Percentiles rank a stretch among this genome's conserved stretches.
Conservation (phyloP, 2,329 filamentous ascomycete genomes). For the Fusarium sp. region DNA sequence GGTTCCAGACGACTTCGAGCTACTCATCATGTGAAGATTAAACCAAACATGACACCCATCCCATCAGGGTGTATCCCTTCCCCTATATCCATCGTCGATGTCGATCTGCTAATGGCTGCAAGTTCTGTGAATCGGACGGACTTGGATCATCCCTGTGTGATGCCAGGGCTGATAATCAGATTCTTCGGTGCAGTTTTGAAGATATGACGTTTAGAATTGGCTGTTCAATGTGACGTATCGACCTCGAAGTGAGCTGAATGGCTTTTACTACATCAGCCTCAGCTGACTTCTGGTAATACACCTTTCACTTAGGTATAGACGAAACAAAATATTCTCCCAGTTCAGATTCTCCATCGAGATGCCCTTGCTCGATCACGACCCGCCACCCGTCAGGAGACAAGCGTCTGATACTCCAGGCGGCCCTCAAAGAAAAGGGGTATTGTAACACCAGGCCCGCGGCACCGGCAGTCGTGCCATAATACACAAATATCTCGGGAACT, state of each 20-base stretch:
- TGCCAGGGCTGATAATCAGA: conserved; percentile 39
- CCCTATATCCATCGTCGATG: conserved; percentile 11
- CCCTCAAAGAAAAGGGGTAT: conserved; percentile 22
- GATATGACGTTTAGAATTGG: conserved; percentile 21
- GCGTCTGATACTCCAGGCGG: conserved; percentile 27
- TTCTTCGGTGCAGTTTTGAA: conserved; percentile 6
- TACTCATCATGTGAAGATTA: conserved; percentile 26
- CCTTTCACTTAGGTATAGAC: not conserved
- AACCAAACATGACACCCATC: conserved; percentile 10
- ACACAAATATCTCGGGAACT: conserved; percentile 27
- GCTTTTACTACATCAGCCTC: conserved; percentile 21
- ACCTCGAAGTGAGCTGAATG: conserved; percentile 18
- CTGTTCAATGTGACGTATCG: conserved; percentile 18
- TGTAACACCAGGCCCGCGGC: conserved; percentile 32
- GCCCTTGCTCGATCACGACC: conserved; percentile 4
- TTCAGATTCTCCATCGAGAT: conserved; percentile 2
- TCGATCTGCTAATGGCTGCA: conserved; percentile 29
- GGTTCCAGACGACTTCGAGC: conserved; percentile 28
- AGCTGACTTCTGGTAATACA: conserved; percentile 1
- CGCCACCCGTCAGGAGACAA: conserved; percentile 17
- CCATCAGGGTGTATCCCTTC: conserved; percentile 21
- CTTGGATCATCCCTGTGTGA: conserved; percentile 4
- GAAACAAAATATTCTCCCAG: not conserved
- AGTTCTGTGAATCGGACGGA: conserved; percentile 20
- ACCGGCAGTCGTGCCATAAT: conserved; percentile 35